These are phyloP conservation scores for Piloderma croceum DNA, from an alignment of 768 basidiomycete species.

Conservation along the genomic window DNA sequence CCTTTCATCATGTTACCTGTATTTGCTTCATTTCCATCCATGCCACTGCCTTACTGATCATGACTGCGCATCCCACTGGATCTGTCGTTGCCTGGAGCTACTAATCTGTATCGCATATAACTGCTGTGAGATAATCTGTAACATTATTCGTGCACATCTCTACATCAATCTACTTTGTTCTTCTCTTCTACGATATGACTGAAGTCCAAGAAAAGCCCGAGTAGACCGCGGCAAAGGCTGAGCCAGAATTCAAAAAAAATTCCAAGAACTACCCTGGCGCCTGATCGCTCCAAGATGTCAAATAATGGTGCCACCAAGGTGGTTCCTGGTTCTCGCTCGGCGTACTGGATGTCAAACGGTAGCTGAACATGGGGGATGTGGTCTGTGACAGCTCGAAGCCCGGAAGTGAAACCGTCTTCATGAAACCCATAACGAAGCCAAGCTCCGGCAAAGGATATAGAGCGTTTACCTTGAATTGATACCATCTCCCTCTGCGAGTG, in stretches of 20 bases:
- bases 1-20: too few relatives aligned
- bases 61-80: too few relatives aligned
- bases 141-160: background rate
- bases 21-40: too few relatives aligned
- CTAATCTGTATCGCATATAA: background rate
- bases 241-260: conserved; percentile 10
- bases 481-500: conserved; percentile 47
- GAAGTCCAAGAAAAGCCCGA: background rate
- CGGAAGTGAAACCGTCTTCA: conserved; percentile 66
- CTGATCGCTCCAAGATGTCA: conserved; percentile 23
- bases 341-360: conserved; percentile 25
- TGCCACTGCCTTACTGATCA: too few relatives aligned
- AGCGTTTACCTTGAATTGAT: conserved; percentile 56
- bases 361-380: conserved; percentile 11
- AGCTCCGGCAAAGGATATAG: conserved; percentile 58
- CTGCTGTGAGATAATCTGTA: background rate
- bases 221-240: background rate
- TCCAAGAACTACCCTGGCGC: conserved; percentile 15
- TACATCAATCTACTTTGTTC: background rate
- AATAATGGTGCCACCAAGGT: conserved; percentile 19
- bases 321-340: conserved; percentile 13
- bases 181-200: background rate
- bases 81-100: background rate
- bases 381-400: conserved; percentile 28
- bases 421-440: conserved; percentile 79